Evolutionary conservation across 257 asterid genomes (phyloP).

Genomic region (Solanum stenotomum): DNA sequence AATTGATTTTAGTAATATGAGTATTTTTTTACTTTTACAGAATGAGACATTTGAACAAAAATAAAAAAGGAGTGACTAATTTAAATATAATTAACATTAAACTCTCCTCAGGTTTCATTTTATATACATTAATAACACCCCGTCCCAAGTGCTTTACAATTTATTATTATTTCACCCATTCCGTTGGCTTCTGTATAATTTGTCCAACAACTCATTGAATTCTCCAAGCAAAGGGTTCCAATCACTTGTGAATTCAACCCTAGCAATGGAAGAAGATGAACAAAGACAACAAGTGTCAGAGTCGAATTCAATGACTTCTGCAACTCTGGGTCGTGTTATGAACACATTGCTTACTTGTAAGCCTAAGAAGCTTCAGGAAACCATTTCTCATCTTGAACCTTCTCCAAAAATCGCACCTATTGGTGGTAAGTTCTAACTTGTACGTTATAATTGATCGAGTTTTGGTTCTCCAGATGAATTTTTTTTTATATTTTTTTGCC

Average conservation of each 20-base stretch:
- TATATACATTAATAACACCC: too few species aligned
- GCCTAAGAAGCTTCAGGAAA: constrained; percentile 67
- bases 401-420: constrained; percentile 39
- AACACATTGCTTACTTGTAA: constrained; percentile 48
- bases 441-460: neutral
- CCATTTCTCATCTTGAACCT: constrained; percentile 48
- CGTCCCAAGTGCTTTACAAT: too few species aligned
- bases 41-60: too few species aligned
- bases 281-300: constrained; percentile 7
- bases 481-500: neutral
- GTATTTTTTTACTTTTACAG: too few species aligned
- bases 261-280: constrained; percentile 33
- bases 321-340: constrained; percentile 60
- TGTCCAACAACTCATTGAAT: neutral
- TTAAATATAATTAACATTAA: neutral
- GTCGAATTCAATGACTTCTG: constrained; percentile 36
- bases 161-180: too few species aligned
- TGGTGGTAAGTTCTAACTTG: constrained; percentile 20
- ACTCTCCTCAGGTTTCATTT: neutral
- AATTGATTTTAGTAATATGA: too few species aligned
- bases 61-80: neutral
- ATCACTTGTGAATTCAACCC: neutral
- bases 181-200: too few species aligned
- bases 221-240: neutral
- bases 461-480: neutral